Percentiles rank a stretch among this genome's conserved stretches.
These are phyloP conservation scores for Globisporangium radiosum DNA, from an alignment of 352 stramenopile species.

Conservation along the genomic window DNA sequence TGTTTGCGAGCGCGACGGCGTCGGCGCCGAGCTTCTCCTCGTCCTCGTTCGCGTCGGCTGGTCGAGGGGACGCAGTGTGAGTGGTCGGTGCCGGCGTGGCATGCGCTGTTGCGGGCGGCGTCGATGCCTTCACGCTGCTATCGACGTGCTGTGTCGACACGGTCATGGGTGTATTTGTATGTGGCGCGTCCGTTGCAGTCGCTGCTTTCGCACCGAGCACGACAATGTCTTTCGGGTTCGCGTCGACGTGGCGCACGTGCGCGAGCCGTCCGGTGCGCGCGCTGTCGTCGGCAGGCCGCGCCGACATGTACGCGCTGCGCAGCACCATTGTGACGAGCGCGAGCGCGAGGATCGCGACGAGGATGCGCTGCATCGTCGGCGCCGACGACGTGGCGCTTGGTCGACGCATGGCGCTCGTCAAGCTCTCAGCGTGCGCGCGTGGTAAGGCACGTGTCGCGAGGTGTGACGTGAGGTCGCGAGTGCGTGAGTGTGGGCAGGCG, in stretches of 20 bases:
- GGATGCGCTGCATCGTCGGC: neutral
- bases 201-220: neutral
- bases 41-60: neutral
- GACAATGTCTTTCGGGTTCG: neutral
- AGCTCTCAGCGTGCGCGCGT: too few species aligned
- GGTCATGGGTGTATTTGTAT: neutral
- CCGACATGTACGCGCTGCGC: neutral
- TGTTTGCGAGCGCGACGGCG: neutral
- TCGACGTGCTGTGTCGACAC: neutral
- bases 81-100: neutral
- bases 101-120: neutral
- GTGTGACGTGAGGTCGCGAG: too few species aligned
- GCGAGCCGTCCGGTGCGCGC: neutral
- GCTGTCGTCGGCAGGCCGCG: neutral
- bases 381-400: neutral
- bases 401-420: constrained; percentile 23
- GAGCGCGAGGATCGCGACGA: neutral
- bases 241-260: neutral
- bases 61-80: neutral
- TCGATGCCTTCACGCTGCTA: too few species aligned
- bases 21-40: neutral
- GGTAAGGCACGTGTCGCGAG: too few species aligned
- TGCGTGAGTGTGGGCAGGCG: too few species aligned
- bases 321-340: neutral
- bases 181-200: neutral